Evolutionary conservation across 1,284 basidiomycete genomes (phyloP).

Genomic region (Fomitopsis betulina): DNA sequence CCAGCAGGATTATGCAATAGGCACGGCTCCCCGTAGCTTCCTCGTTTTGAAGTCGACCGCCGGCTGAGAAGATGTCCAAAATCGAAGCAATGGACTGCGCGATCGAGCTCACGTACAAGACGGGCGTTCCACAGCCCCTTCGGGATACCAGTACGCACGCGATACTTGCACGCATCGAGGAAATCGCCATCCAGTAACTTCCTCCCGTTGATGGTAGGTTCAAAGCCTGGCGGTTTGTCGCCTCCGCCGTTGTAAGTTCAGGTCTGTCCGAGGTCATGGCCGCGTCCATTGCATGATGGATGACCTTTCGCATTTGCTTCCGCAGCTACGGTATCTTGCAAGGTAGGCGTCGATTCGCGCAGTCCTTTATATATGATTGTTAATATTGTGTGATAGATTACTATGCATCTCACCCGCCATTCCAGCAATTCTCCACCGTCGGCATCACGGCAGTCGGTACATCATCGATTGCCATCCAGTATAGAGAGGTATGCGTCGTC

Average conservation of each 20-base stretch:
- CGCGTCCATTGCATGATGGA: neutral
- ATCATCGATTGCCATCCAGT: slow-evolving; percentile 6
- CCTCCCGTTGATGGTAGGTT: slow-evolving; percentile 7
- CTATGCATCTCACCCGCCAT: slow-evolving; percentile 12
- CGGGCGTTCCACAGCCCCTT: neutral
- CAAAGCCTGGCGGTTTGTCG: slow-evolving; percentile 9
- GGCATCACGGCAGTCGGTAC: slow-evolving; percentile 13
- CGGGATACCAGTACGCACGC: neutral
- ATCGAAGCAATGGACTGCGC: neutral
- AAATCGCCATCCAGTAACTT: slow-evolving; percentile 1
- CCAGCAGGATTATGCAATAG: no score
- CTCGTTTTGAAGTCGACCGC: no score
- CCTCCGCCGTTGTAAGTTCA: slow-evolving; percentile 3
- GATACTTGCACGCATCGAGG: neutral
- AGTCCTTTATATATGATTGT: no score
- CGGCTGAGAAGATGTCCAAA: neutral
- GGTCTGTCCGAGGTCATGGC: neutral
- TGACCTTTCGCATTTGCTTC: neutral
- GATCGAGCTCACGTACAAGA: neutral
- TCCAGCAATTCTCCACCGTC: slow-evolving; percentile 7
- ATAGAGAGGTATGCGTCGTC: slow-evolving; percentile 4
- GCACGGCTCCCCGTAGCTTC: no score
- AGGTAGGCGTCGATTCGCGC: neutral
- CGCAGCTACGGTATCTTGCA: slow-evolving; percentile 10
- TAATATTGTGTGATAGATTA: slow-evolving; percentile 2